Conservation (phyloP, 257 asterid genomes). For the Knoxia roxburghii region DNA sequence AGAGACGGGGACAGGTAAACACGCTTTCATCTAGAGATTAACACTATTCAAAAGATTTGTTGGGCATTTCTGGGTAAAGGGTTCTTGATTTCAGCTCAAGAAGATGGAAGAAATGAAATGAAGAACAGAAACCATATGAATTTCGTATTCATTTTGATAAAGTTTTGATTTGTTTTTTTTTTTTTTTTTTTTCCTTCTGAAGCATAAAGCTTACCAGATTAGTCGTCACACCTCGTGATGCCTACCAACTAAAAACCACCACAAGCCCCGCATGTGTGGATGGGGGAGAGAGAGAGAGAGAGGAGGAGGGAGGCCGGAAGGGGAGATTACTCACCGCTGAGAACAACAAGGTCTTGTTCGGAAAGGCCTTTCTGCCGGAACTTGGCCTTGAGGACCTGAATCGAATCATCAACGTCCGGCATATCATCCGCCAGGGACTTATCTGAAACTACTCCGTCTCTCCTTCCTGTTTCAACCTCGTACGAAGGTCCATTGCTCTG, state of each 20-base stretch:
- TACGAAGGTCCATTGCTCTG: slow-evolving; percentile 64
- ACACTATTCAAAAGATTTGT: background rate
- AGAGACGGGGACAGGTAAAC: no score
- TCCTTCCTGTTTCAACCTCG: slow-evolving; percentile 67
- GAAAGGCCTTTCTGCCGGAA: slow-evolving; percentile 55
- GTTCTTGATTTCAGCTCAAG: no score
- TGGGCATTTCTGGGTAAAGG: background rate
- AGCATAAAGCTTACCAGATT: no score
- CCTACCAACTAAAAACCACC: slow-evolving; percentile 27
- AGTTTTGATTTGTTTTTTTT: no score
- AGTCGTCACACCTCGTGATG: slow-evolving; percentile 12
- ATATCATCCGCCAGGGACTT: slow-evolving; percentile 34
- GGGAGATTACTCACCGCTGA: slow-evolving; percentile 37
- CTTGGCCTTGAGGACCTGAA: slow-evolving; percentile 46
- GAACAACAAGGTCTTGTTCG: slow-evolving; percentile 60
- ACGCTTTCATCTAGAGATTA: no score
- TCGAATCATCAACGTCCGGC: slow-evolving; percentile 68
- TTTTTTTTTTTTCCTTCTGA: no score
- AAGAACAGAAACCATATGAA: no score
- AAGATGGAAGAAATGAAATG: no score
- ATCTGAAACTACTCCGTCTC: slow-evolving; percentile 63
- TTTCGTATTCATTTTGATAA: no score
- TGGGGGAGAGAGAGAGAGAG: slow-evolving; percentile 10
- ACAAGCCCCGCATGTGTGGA: slow-evolving; percentile 30
- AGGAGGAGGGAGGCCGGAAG: background rate